These are phyloP conservation scores for Microdochium bolleyi DNA, from an alignment of 2,329 filamentous ascomycete species.

Conservation along the genomic window DNA sequence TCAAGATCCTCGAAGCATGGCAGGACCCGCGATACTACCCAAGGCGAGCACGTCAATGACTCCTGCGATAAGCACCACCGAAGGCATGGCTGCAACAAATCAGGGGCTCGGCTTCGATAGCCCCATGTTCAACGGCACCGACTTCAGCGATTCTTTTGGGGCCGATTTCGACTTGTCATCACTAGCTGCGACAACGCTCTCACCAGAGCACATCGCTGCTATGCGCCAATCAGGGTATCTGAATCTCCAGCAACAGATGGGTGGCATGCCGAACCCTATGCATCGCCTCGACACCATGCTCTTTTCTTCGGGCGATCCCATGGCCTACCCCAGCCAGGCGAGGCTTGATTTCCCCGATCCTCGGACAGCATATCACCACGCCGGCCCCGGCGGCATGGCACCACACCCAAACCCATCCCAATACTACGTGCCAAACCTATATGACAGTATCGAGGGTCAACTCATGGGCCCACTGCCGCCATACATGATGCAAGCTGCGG, in stretches of 20 bases:
- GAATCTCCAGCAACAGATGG: not conserved
- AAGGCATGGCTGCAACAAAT: not conserved
- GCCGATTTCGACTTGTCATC: not conserved
- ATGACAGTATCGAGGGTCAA: conserved; percentile 65
- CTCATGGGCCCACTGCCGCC: conserved; percentile 63
- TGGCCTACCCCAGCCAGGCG: conserved; percentile 72
- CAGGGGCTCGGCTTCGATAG: not conserved
- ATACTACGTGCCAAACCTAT: conserved; percentile 43
- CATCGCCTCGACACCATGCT: conserved; percentile 71
- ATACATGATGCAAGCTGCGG: conserved; percentile 54
- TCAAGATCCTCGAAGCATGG: conserved; percentile 4
- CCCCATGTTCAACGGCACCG: not conserved
- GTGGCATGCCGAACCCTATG: conserved; percentile 35
- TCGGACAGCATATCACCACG: conserved; percentile 18
- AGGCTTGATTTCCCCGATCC: conserved; percentile 50
- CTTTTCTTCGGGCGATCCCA: conserved; percentile 72
- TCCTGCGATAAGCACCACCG: not conserved
- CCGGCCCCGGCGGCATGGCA: conserved; percentile 18
- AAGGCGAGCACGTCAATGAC: not conserved
- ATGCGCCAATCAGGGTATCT: conserved; percentile 1
- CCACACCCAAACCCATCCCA: conserved; percentile 25
- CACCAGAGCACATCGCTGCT: conserved; percentile 1
- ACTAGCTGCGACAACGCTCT: conserved; percentile 1
- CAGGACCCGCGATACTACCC: not conserved
- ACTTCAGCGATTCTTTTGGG: not conserved